Conservation (phyloP, 2,329 filamentous ascomycete genomes). For the Geosmithia flava region DNA sequence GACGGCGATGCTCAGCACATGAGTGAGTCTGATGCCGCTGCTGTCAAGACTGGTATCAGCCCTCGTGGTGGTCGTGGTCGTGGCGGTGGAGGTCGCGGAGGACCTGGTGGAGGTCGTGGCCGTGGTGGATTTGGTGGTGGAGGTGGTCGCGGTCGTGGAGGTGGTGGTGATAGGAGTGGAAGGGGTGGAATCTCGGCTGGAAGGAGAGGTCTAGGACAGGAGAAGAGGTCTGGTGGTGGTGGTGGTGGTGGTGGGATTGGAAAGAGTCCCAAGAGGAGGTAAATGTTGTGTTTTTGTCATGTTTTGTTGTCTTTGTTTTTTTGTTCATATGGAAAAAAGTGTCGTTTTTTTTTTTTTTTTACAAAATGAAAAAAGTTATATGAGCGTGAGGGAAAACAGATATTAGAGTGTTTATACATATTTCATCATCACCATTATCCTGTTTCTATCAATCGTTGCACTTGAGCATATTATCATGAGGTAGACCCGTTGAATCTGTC, state of each 20-base stretch:
- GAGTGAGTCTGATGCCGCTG: conserved; percentile 37
- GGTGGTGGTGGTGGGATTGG: conserved; percentile 20
- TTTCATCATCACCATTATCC: no score
- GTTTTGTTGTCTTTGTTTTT: background rate
- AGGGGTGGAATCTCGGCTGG: conserved; percentile 33
- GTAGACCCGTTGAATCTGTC: no score
- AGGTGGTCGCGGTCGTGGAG: conserved; percentile 7
- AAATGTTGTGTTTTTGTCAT: background rate
- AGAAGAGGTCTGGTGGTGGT: conserved; percentile 30
- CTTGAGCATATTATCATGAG: no score
- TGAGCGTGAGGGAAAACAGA: no score
- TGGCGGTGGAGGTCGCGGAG: conserved; percentile 18
- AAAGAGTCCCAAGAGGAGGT: conserved; percentile 14
- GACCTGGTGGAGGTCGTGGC: conserved; percentile 18
- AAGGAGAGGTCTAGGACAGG: conserved; percentile 36
- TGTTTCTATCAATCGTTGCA: no score
- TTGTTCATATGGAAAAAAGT: background rate
- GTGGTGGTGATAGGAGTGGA: conserved; percentile 26
- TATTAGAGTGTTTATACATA: no score
- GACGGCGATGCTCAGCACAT: conserved; percentile 33
- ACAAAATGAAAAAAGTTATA: background rate
- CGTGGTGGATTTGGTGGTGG: conserved; percentile 8
- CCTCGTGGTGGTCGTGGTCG: conserved; percentile 17
- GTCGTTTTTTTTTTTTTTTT: background rate
- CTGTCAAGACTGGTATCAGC: conserved; percentile 37